A percentile compares a stretch with the other conserved stretches of the same genome.
Evolutionary conservation across 2,329 filamentous ascomycete genomes (phyloP).

Genomic region (Penicillium sp.): DNA sequence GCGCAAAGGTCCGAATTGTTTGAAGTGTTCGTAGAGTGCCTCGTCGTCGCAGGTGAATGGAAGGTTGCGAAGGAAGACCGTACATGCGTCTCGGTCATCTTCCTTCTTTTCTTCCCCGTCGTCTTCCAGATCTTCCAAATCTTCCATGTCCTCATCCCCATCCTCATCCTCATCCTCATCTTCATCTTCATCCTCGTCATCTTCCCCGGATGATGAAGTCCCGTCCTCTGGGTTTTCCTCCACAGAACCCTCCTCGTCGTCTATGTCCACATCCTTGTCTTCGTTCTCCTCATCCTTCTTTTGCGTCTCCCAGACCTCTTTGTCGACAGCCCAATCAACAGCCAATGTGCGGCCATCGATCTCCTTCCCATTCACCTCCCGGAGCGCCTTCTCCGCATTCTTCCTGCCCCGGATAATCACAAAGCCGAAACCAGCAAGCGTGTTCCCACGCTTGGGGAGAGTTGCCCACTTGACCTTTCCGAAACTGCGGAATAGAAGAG

Average conservation of each 20-base stretch:
- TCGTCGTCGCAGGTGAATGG: conserved; percentile 85
- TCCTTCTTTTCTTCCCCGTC: conserved; percentile 46
- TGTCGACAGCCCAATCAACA: conserved; percentile 96
- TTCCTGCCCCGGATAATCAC: conserved; percentile 80
- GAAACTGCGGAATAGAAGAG: conserved; percentile 74
- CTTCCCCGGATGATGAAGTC: conserved; percentile 4
- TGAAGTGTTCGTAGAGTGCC: conserved; percentile 76
- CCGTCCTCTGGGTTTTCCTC: conserved; percentile 22
- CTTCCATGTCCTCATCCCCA: conserved; percentile 7
- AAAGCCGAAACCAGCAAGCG: conserved; percentile 85
- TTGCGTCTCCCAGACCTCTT: conserved; percentile 72
- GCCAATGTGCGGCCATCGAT: conserved; percentile 83
- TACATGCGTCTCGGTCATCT: conserved; percentile 60
- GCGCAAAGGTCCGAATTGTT: conserved; percentile 77
- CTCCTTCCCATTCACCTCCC: conserved; percentile 79
- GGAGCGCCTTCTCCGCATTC: conserved; percentile 86
- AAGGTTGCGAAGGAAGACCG: conserved; percentile 88
- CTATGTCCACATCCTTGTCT: conserved; percentile 50
- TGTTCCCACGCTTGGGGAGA: conserved; percentile 69
- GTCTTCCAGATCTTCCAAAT: conserved; percentile 43
- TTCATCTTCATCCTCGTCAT: conserved; percentile 8
- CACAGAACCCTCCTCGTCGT: conserved; percentile 52
- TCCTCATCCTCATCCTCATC: conserved; percentile 6
- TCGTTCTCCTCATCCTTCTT: conserved; percentile 42
- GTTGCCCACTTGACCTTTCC: conserved; percentile 87